Conservation (phyloP, 2,329 filamentous ascomycete species). For the Aureobasidium melanogenum region DNA sequence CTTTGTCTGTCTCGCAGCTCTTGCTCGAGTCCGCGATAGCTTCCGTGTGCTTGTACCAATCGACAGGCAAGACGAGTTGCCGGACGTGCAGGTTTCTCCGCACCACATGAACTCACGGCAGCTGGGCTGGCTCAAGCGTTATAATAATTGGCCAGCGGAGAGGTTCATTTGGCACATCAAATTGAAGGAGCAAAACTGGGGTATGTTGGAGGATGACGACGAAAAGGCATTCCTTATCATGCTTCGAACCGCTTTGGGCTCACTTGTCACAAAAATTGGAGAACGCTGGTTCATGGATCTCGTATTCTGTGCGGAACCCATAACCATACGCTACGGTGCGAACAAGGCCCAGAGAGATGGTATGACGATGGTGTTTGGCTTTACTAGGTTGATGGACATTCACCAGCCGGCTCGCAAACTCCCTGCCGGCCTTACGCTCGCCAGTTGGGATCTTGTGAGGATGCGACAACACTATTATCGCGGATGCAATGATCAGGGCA, state of each 20-base stretch:
- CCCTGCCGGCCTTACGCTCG: conserved; percentile 14
- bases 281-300: conserved; percentile 34
- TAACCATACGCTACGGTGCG: conserved; percentile 25
- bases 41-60: conserved; percentile 38
- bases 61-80: conserved; percentile 32
- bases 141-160: conserved; percentile 24
- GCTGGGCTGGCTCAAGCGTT: conserved; percentile 25
- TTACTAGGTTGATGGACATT: conserved; percentile 36
- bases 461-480: conserved; percentile 35
- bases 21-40: conserved; percentile 25
- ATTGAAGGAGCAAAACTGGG: conserved; percentile 12
- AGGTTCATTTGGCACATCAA: conserved; percentile 14
- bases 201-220: conserved; percentile 20
- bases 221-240: conserved; percentile 30
- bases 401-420: conserved; percentile 26
- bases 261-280: conserved; percentile 27
- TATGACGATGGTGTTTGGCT: conserved; percentile 34
- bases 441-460: conserved; percentile 31
- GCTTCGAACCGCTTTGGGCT: conserved; percentile 23
- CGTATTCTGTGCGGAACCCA: conserved; percentile 33
- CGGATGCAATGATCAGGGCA: conserved; percentile 37
- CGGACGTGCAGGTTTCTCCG: conserved; percentile 33
- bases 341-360: conserved; percentile 17
- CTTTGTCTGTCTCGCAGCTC: conserved; percentile 29
- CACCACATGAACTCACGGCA: conserved; percentile 25